Evolutionary conservation across 129 eudicot species (phyloP), one percentile per base, ranked within the genome.

Genomic region (Arctium lappa): DNA sequence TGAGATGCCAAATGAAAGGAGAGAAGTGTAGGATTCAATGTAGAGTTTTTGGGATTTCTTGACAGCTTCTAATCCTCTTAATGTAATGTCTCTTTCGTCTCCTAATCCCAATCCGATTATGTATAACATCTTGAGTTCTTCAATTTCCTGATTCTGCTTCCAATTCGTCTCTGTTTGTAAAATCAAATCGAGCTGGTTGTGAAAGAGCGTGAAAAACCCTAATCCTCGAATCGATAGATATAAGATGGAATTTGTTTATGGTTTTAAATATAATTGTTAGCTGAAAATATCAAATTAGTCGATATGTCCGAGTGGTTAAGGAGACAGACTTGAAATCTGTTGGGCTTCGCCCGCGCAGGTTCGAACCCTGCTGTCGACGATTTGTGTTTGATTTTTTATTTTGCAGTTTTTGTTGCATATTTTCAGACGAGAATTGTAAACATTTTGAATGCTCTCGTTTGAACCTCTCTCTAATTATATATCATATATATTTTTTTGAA

Each of bases 251-350:
- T 53, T 1, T 12, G 8, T 0, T 2, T 0, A 12, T 13, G 9
- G 13, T 13, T 3, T 6, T 1, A 2, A 15, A 0, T 53, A 12
- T 0, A 53, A 53, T 42, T 42, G 0, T 8, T 9, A 42, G 8
- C 12, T 8, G 13, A 8, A 8, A 42, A 13, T 13, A 12, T 3
- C 63, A 53, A 53, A 53, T 0, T 1, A 1, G 99, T 95, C 97
- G 93, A 95, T 93, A 93, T 95, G 99, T 95, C 97, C 99, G 99
- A 93, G 99, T 95, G 99, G 97, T 95, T 95, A 95, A 95, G 97
- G 97, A 95, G 99, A 93, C 99, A 93, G 99, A 95, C 97, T 95
- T 90, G 99, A 93, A 95, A 95, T 95, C 99, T 95, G 97, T 95
- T 95, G 97, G 99, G 99, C 96, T 95, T 79, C 89, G 97, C 97